Conservation (phyloP, 1,284 basidiomycete genomes). For the Leucocoprinus gongylophorus region DNA sequence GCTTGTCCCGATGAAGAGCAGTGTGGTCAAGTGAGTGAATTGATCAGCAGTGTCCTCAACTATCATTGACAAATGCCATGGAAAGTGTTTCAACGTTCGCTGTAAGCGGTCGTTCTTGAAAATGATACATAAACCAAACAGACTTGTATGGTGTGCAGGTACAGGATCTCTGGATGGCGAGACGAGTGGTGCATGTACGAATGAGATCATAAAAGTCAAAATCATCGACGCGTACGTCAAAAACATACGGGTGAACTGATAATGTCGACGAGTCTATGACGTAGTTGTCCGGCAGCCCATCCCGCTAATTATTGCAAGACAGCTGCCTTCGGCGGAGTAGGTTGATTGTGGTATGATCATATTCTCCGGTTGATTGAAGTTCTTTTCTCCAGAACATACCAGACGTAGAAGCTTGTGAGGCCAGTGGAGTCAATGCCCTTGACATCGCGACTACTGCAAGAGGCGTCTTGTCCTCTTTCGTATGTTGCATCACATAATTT, state of each 20-base stretch:
- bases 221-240: slow-evolving; percentile 18
- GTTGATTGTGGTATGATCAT: not conserved
- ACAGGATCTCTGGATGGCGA: slow-evolving; percentile 19
- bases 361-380: not conserved
- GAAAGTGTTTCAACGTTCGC: slow-evolving; percentile 11
- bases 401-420: slow-evolving; percentile 18
- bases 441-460: slow-evolving; percentile 20
- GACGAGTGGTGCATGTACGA: slow-evolving; percentile 16
- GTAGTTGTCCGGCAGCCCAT: slow-evolving; percentile 12
- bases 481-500: slow-evolving; percentile 7
- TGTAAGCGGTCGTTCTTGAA: not conserved
- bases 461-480: slow-evolving; percentile 17
- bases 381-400: slow-evolving; percentile 10
- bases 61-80: not conserved
- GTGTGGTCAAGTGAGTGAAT: slow-evolving; percentile 11
- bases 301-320: slow-evolving; percentile 20
- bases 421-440: slow-evolving; percentile 18
- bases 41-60: not conserved
- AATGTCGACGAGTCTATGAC: not conserved
- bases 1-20: slow-evolving; percentile 13
- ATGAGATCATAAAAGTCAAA: slow-evolving; percentile 18
- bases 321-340: slow-evolving; percentile 15
- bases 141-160: slow-evolving; percentile 5
- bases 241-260: not conserved
- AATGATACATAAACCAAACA: not conserved